Conservation (phyloP, 148 eudicot species). For the Dysphania ambrosioides region DNA sequence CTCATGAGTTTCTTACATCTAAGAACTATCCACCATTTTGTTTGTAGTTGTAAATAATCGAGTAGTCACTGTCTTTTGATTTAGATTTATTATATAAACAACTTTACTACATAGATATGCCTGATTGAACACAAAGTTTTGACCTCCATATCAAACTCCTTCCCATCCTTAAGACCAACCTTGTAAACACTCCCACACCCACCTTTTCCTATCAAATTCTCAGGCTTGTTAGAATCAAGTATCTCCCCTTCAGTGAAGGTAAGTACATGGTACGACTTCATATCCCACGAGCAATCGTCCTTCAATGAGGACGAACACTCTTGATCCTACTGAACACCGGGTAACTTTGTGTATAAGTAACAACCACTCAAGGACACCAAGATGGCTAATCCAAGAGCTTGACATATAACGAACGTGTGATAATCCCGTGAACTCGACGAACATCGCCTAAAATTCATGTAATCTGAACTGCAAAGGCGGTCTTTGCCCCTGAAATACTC, state of each 20-base stretch:
- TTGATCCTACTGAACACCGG: slow-evolving; percentile 19
- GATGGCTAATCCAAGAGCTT: slow-evolving; percentile 34
- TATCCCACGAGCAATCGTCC: slow-evolving; percentile 71
- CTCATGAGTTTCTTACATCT: too few species aligned
- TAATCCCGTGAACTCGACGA: slow-evolving; percentile 27
- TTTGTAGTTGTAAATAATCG: too few species aligned
- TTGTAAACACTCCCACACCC: slow-evolving; percentile 86
- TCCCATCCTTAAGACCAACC: slow-evolving; percentile 49
- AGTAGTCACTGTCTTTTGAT: too few species aligned
- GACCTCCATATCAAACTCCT: slow-evolving; percentile 82
- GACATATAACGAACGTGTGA: slow-evolving; percentile 35
- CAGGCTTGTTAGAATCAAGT: slow-evolving; percentile 64
- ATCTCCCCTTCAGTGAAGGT: slow-evolving; percentile 78
- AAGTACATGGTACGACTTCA: slow-evolving; percentile 76
- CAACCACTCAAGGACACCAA: slow-evolving; percentile 33
- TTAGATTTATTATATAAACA: too few species aligned
- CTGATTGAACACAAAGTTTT: slow-evolving; percentile 75
- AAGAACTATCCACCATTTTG: too few species aligned
- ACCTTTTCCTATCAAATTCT: slow-evolving; percentile 87
- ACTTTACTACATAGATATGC: too few species aligned
- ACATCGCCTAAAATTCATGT: slow-evolving; percentile 47
- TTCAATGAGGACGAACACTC: slow-evolving; percentile 43
- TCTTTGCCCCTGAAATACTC: slow-evolving; percentile 65
- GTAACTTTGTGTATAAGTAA: slow-evolving; percentile 40
- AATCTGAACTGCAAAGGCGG: slow-evolving; percentile 66